Evolutionary conservation across 106 monocot species (phyloP), one percentile per base, ranked within the genome.

Genomic region (Acorus gramineus): DNA sequence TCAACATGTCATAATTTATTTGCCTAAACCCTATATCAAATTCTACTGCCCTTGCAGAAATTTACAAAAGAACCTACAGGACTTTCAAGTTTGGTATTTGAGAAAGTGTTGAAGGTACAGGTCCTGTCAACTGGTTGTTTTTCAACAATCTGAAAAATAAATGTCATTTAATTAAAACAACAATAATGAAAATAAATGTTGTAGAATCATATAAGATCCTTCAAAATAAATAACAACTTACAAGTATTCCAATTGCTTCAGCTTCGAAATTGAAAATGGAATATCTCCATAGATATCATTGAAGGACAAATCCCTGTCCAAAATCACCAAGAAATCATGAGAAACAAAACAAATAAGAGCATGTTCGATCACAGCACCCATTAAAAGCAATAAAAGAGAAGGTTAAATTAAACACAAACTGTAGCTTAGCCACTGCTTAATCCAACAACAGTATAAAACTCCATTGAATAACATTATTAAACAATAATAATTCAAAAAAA

Each of bases 51-150:
- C 28, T 28, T 28, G 28, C 28, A 28, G 28, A 28, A 28, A 28
- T 28, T 28, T 28, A 51, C 7, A 58, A 71, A 58, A 54, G 44
- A 70, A 59, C 83, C 85, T 60, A 98, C 96, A 92, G 71, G 47
- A 75, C 92, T 59, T 83, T 91, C 8, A 98, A 79, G 52, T 88
- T 98, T 28, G 96, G 96, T 55, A 98, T 87, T 59, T 98, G 96
- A 7, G 96, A 91, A 55, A 91, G 64, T 0, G 96, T 98, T 6
- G 91, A 98, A 69, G 96, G 96, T 7, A 98, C 92, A 14, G 91
- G 85, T 2, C 96, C 96, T 0, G 83, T 92, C 11, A 92, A 71
- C 71, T 85, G 78, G 64, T 98, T 98, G 71, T 70, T 79, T 76
- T 98, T 92, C 70, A 98, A 69, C 47, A 67, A 81, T 55, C 96